These are phyloP conservation scores for Sclerotinia spermophila DNA, from an alignment of 2,329 filamentous ascomycete genomes.

Conservation along the genomic window DNA sequence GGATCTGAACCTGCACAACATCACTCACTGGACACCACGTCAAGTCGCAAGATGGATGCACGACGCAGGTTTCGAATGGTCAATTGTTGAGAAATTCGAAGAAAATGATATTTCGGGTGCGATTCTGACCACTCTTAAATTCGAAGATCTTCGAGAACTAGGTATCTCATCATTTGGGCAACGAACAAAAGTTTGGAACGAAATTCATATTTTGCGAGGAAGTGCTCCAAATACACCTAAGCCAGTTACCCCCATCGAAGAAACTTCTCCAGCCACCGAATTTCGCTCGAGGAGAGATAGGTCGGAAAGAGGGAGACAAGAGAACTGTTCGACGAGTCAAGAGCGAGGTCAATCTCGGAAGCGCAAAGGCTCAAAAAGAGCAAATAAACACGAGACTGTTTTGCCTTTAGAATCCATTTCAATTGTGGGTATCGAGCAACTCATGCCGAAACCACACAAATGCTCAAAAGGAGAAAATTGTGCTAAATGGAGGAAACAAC, in stretches of 20 bases:
- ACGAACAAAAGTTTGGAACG: slow-evolving; percentile 73
- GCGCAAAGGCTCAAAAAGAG: slow-evolving; percentile 32
- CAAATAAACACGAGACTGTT: slow-evolving; percentile 54
- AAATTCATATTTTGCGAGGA: slow-evolving; percentile 67
- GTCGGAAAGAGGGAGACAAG: slow-evolving; percentile 23
- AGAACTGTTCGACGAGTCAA: slow-evolving; percentile 30
- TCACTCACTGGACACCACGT: slow-evolving; percentile 67
- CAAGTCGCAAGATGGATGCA: slow-evolving; percentile 86
- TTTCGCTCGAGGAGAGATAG: slow-evolving; percentile 24
- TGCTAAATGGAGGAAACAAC: slow-evolving; percentile 75
- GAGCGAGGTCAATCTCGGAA: slow-evolving; percentile 26
- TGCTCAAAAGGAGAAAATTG: slow-evolving; percentile 87
- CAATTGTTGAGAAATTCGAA: slow-evolving; percentile 78
- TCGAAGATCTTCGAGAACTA: slow-evolving; percentile 80
- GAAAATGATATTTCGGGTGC: slow-evolving; percentile 89
- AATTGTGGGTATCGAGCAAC: slow-evolving; percentile 87
- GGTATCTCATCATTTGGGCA: slow-evolving; percentile 80
- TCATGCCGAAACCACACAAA: slow-evolving; percentile 77
- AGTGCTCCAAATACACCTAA: slow-evolving; percentile 49
- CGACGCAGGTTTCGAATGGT: slow-evolving; percentile 72
- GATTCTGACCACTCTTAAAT: slow-evolving; percentile 85
- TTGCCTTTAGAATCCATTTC: slow-evolving; percentile 81
- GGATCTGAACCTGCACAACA: slow-evolving; percentile 55
- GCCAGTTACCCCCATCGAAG: slow-evolving; percentile 59
- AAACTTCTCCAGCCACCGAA: slow-evolving; percentile 41